Base-by-base conservation (phyloP, 805 yeast species). In the Danielia reshetovae region DNA sequence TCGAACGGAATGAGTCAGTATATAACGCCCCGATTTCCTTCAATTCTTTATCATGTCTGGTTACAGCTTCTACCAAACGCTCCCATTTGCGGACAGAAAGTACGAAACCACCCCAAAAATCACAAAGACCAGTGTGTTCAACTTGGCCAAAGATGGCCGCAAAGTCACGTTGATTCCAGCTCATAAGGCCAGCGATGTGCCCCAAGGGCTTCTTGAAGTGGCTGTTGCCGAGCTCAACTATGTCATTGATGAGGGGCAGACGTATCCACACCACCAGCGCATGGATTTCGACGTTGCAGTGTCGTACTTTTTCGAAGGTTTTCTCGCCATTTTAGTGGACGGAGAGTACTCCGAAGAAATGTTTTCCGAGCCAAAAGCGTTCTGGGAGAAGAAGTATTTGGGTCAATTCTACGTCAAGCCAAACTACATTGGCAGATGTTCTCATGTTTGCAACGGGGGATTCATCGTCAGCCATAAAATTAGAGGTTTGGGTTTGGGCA, bases 391-490 rank as follows among this genome's bases (percentile, higher is more conserved):
- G 0, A 43, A 48, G 5, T 74, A 79, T 40, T 54, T 86, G 29
- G 97, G 96, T 1, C 75, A 84, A 2, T 84, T 81, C 54, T 85
- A 81, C 56, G 68, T 88, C 49, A 87, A 85, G 52, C 96, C 97
- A 12, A 89, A 89, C 58, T 89, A 88, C 54, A 60, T 69, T 2
- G 96, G 95, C 7, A 72, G 95, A 38, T 81, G 90, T 43, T 77
- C 93, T 0, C 96, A 89, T 51, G 81, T 77, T 18, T 86, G 96
- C 51, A 89, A 89, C 55, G 96, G 80, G 0, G 96, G 94, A 0
- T 89, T 89, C 52, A 54, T 87, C 8, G 95, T 89, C 5, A 74
- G 74, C 39, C 65, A 68, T 7, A 43, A 43, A 0, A 62, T 63
- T 17, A 70, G 97, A 42, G 93, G 94, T 0, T 56, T 68, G 30